These are phyloP conservation scores for Exophiala xenobiotica DNA, from an alignment of 2,329 filamentous ascomycete genomes.

Conservation along the genomic window DNA sequence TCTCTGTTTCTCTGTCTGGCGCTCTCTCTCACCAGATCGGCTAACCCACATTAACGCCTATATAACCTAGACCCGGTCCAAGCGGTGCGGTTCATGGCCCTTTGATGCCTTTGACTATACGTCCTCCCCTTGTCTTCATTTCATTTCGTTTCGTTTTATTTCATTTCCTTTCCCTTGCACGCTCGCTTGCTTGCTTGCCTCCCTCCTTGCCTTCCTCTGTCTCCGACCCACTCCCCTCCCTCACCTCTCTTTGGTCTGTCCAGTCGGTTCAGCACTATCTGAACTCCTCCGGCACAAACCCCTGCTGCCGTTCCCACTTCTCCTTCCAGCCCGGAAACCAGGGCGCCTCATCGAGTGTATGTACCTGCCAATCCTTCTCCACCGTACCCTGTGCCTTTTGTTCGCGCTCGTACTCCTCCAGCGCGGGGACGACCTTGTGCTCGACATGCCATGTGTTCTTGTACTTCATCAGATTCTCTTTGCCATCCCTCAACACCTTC, in stretches of 20 bases:
- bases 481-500: slow-evolving; percentile 70
- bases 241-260: neutral
- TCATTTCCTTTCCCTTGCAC: too few species aligned
- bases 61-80: too few species aligned
- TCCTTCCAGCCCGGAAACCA: slow-evolving; percentile 75
- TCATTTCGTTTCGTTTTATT: too few species aligned
- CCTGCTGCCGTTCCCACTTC: slow-evolving; percentile 68
- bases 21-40: too few species aligned
- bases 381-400: slow-evolving; percentile 65
- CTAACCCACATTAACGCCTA: too few species aligned
- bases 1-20: too few species aligned
- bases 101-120: too few species aligned
- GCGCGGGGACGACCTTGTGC: slow-evolving; percentile 65
- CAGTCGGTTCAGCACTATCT: neutral
- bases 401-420: slow-evolving; percentile 64
- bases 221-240: too few species aligned
- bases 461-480: slow-evolving; percentile 70
- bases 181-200: too few species aligned
- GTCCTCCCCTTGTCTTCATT: too few species aligned
- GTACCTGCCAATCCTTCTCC: slow-evolving; percentile 61
- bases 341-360: slow-evolving; percentile 71
- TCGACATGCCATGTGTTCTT: slow-evolving; percentile 81
- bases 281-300: slow-evolving; percentile 43
- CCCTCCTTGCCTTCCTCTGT: too few species aligned
- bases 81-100: too few species aligned